Evolutionary conservation across 2,329 filamentous ascomycete genomes (phyloP).

Genomic region (Neurospora crassa): DNA sequence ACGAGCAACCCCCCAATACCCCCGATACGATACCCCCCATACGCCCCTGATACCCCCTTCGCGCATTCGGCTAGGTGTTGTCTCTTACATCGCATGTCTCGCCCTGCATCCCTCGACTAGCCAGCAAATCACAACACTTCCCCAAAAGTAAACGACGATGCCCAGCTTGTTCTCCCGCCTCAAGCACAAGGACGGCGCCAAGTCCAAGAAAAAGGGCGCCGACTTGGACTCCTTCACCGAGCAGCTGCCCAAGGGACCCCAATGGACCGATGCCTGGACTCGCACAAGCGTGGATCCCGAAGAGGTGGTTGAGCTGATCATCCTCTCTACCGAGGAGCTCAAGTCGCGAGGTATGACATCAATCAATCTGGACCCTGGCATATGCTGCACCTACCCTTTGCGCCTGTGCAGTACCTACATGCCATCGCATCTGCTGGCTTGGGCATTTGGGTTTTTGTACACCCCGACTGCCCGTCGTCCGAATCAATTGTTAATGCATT

Average conservation of each 20-base stretch:
- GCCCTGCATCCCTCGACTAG: neutral
- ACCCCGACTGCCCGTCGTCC: neutral
- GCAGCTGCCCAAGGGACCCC: constrained; percentile 55
- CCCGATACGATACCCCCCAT: neutral
- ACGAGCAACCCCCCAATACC: neutral
- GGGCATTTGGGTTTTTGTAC: constrained; percentile 1
- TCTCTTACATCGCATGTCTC: constrained; percentile 3
- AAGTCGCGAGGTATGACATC: constrained; percentile 70
- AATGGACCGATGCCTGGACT: constrained; percentile 82
- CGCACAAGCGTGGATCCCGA: constrained; percentile 76
- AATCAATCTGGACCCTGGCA: constrained; percentile 12
- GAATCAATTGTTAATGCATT: constrained; percentile 6
- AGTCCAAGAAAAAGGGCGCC: constrained; percentile 56
- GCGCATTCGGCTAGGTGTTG: neutral
- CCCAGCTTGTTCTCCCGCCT: constrained; percentile 53
- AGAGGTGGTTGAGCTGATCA: constrained; percentile 80
- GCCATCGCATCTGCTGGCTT: neutral
- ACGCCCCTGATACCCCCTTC: neutral
- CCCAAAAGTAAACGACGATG: constrained; percentile 29
- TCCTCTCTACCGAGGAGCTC: constrained; percentile 79
- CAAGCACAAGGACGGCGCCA: constrained; percentile 64
- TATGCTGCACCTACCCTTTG: constrained; percentile 18
- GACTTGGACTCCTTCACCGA: constrained; percentile 40
- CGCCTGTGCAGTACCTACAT: neutral
- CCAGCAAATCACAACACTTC: neutral